phyloP scores from a whole-genome alignment of 2,329 filamentous ascomycete species.

The Fusarium sp. region DNA sequence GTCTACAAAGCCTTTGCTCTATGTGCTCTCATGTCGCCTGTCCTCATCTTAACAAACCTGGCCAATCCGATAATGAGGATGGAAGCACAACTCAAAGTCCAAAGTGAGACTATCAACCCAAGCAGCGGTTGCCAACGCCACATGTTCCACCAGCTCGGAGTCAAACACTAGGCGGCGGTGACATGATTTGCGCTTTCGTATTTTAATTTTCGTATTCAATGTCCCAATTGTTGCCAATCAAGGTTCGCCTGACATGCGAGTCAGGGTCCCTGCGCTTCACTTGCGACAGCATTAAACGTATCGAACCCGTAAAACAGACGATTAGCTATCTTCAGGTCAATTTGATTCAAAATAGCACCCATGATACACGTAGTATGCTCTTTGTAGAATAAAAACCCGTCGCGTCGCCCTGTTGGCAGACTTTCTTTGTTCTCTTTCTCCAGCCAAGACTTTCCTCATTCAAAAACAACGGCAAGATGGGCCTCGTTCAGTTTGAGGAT shows the following conservation, averaged over 20 bases:
- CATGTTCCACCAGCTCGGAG: not conserved
- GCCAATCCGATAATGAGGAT: not conserved
- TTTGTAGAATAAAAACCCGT: not conserved
- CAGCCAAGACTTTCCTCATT: not conserved
- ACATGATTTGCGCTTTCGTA: not conserved
- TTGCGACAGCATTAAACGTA: not conserved
- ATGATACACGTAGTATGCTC: too few species aligned
- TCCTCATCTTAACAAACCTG: not conserved
- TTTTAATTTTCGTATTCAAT: not conserved
- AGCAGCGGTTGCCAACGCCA: not conserved
- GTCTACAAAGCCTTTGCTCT: too few species aligned
- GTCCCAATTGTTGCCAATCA: not conserved
- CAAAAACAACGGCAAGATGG: not conserved
- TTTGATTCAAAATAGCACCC: not conserved
- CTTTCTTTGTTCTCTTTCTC: not conserved
- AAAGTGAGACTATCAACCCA: not conserved
- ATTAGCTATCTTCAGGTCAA: not conserved
- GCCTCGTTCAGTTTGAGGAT: not conserved
- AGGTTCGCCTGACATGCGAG: not conserved
- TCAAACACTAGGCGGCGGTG: too few species aligned
- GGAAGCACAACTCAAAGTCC: not conserved
- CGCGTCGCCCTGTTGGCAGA: too few species aligned
- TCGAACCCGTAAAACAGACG: not conserved
- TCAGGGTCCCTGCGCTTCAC: not conserved
- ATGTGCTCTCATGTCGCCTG: too few species aligned